Evolutionary conservation across 2,329 filamentous ascomycete species (phyloP), one percentile per base, ranked within the genome.

Genomic region (Verticillium alfalfae): DNA sequence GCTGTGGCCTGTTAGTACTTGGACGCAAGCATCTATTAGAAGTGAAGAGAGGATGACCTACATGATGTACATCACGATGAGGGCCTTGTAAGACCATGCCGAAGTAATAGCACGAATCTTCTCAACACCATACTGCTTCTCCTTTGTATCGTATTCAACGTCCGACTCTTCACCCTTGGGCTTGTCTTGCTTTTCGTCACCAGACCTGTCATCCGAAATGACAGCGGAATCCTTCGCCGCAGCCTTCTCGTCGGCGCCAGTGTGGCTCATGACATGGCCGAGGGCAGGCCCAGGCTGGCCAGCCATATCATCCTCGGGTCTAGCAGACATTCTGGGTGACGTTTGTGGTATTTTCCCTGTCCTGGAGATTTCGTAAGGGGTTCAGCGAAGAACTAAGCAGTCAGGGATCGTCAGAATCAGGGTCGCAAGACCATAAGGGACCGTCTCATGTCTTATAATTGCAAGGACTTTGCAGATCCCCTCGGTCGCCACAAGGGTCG

Each of bases 1-100:
- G 34, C 76, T 79, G 60, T 8, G 5, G 3, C 5, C 15, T 1
- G 36, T 7, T 2, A 15, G 10, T 3, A 8, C 22, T 45, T 58
- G 31, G 26, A 31, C 26, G 26, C 26, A 31, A 31, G 5, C 26
- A 31, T 31, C 4, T 3, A 31, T 31, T 4, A 31, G 26, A 31
- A 31, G 26, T 31, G 26, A 31, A 31, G 26, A 31, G 5, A 31
- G 3, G 26, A 31, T 31, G n/a, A 55, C 74, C 61, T 67, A 80
- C 78, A 79, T 67, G 39, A 64, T 69, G 63, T 79, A 79, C 58
- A 76, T 75, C 57, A 67, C 61, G 71, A 73, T 75, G 60, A 79
- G 67, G 18, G 72, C 71, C 65, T 69, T 72, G 57, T 65, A 71
- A 36, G 70, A 72, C 76, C 76, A 79, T 31, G 77, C 69, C 2